Evolutionary conservation across 441 rosid genomes (phyloP).

Genomic region (Pelargonium australe): DNA sequence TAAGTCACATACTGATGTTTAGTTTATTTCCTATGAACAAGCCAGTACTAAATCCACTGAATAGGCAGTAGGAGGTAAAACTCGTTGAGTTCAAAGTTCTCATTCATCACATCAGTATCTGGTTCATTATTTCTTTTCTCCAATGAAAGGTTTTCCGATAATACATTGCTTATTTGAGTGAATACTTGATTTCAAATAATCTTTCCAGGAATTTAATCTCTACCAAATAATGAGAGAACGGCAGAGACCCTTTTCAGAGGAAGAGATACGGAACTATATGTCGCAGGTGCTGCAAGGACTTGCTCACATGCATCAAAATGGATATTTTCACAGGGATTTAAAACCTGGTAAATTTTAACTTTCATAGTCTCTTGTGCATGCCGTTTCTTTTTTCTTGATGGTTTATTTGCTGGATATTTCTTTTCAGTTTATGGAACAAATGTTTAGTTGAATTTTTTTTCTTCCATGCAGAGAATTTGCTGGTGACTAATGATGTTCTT

Average conservation of each 20-base stretch:
- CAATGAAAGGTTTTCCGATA: not conserved
- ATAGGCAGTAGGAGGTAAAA: constrained; percentile 3
- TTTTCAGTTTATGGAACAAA: not conserved
- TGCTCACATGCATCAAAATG: constrained; percentile 57
- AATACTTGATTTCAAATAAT: constrained; percentile 19
- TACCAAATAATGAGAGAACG: constrained; percentile 57
- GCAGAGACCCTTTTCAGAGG: constrained; percentile 44
- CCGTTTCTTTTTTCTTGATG: constrained; percentile 3
- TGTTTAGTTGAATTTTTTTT: not conserved
- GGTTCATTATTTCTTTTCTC: not conserved
- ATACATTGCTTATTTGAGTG: not conserved
- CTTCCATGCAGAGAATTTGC: constrained; percentile 47
- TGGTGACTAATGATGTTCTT: constrained; percentile 50
- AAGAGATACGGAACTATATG: constrained; percentile 46
- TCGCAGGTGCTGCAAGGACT: constrained; percentile 66
- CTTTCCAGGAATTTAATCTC: constrained; percentile 50
- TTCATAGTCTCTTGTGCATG: constrained; percentile 7
- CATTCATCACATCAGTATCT: not conserved
- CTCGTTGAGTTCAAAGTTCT: not conserved
- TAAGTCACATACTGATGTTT: constrained; percentile 1
- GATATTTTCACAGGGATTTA: constrained; percentile 64
- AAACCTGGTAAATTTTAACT: constrained; percentile 47
- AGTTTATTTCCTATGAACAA: not conserved
- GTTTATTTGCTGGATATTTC: not conserved
- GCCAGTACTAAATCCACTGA: not conserved